Conservation (phyloP, 1,139 yeast genomes). For the Suhomyces panamericanus region DNA sequence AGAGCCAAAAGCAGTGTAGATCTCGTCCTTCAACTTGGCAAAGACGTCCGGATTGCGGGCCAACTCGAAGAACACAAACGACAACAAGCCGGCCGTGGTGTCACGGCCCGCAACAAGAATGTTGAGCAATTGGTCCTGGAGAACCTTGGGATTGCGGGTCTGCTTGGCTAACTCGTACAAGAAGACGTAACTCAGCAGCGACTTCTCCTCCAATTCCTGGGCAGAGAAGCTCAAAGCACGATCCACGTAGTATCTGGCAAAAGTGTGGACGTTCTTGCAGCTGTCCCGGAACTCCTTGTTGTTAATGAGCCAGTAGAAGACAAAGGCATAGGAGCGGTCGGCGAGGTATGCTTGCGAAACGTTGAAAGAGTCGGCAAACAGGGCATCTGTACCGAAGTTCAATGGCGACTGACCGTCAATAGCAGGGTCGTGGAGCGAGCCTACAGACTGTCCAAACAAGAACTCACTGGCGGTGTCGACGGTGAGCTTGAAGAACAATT, state of each 20-base stretch:
- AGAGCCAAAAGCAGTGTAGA: constrained; percentile 34
- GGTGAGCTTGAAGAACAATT: constrained; percentile 50
- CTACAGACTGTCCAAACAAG: constrained; percentile 56
- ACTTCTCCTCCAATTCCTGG: constrained; percentile 33
- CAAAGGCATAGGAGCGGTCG: constrained; percentile 38
- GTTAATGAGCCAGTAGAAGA: constrained; percentile 35
- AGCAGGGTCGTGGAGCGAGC: constrained; percentile 34
- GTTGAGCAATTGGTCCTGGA: constrained; percentile 53
- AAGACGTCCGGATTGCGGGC: constrained; percentile 45
- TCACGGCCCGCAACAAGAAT: constrained; percentile 58
- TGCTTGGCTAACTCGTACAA: constrained; percentile 52
- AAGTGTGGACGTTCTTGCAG: constrained; percentile 33
- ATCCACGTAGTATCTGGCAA: constrained; percentile 29
- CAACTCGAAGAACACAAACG: constrained; percentile 48
- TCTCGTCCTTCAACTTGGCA: constrained; percentile 38
- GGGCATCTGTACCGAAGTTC: constrained; percentile 12
- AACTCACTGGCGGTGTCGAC: constrained; percentile 61
- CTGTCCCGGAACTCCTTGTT: constrained; percentile 32
- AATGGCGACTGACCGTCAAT: constrained; percentile 28
- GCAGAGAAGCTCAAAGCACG: constrained; percentile 23
- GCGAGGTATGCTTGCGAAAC: constrained; percentile 38
- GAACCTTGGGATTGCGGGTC: constrained; percentile 48
- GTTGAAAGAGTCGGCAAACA: constrained; percentile 47
- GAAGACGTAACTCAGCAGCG: constrained; percentile 47
- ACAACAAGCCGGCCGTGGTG: constrained; percentile 57